Evolutionary conservation across 148 eudicot species (phyloP).

Genomic region (Rhododendron henanense): DNA sequence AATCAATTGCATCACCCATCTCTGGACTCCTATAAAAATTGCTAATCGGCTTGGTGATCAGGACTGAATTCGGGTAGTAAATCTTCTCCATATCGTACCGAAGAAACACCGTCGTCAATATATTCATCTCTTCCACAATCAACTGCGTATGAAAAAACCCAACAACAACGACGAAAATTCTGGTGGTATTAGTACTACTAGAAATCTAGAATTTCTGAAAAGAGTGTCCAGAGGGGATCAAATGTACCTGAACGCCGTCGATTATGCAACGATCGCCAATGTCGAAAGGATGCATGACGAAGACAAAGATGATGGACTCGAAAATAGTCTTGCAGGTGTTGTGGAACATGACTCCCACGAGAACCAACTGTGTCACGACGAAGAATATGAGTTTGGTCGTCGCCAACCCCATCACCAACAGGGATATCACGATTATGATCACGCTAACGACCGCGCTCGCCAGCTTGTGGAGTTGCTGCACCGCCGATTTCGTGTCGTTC

Average conservation of each 20-base stretch:
- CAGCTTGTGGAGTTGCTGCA: slow-evolving; percentile 71
- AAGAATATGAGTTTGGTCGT: slow-evolving; percentile 49
- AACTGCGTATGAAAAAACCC: slow-evolving; percentile 28
- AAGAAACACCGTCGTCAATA: slow-evolving; percentile 58
- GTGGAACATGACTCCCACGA: slow-evolving; percentile 62
- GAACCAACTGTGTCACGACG: slow-evolving; percentile 49
- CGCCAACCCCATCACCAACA: slow-evolving; percentile 56
- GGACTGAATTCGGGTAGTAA: slow-evolving; percentile 58
- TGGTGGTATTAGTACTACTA: neutral
- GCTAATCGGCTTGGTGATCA: slow-evolving; percentile 60
- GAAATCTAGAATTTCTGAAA: neutral
- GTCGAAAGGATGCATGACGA: slow-evolving; percentile 39
- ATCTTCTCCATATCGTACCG: slow-evolving; percentile 74
- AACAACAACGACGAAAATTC: neutral
- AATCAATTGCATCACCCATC: slow-evolving; percentile 50
- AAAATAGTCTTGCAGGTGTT: slow-evolving; percentile 65
- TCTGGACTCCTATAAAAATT: slow-evolving; percentile 75
- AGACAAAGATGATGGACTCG: slow-evolving; percentile 66
- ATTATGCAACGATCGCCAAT: slow-evolving; percentile 69
- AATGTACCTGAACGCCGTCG: slow-evolving; percentile 53
- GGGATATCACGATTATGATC: slow-evolving; percentile 37
- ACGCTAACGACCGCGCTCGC: slow-evolving; percentile 53
- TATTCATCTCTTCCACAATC: slow-evolving; percentile 77
- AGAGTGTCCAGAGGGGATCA: neutral
- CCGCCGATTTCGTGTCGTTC: slow-evolving; percentile 73